A percentile compares a stretch with the other conserved stretches of the same genome.
phyloP scores from a whole-genome alignment of 148 eudicot species.

The Camellia lanceoleosa region DNA sequence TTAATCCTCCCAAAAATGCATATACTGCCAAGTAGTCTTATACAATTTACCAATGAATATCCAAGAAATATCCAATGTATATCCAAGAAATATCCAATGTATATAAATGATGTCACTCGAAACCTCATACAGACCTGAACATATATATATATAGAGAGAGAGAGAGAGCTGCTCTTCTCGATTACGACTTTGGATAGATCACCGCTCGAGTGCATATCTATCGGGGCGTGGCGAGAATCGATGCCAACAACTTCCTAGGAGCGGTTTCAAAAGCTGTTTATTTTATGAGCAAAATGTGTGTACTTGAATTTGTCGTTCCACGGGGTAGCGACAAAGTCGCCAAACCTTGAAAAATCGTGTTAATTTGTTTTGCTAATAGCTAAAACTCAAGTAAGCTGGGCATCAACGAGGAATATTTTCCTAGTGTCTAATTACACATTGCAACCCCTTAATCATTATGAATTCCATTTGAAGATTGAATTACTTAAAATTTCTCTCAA shows the following conservation, averaged over 20 bases:
- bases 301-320: conserved; percentile 62
- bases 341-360: conserved; percentile 40
- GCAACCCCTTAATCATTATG: neutral
- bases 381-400: neutral
- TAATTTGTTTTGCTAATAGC: neutral
- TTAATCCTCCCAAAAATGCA: no score
- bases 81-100: no score
- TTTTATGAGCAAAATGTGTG: conserved; percentile 69
- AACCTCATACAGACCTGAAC: neutral
- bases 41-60: no score
- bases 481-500: no score
- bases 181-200: conserved; percentile 63
- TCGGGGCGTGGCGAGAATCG: conserved; percentile 82
- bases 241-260: conserved; percentile 60
- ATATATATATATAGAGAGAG: no score
- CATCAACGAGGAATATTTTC: neutral
- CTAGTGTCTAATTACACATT: neutral
- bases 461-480: no score
- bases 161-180: conserved; percentile 78
- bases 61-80: no score
- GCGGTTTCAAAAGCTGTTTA: conserved; percentile 70
- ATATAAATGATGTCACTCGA: neutral
- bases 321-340: conserved; percentile 54
- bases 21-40: no score
- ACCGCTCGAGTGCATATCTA: conserved; percentile 74